Evolutionary conservation across 2,329 filamentous ascomycete genomes (phyloP).

Genomic region (Beauveria asiatica): DNA sequence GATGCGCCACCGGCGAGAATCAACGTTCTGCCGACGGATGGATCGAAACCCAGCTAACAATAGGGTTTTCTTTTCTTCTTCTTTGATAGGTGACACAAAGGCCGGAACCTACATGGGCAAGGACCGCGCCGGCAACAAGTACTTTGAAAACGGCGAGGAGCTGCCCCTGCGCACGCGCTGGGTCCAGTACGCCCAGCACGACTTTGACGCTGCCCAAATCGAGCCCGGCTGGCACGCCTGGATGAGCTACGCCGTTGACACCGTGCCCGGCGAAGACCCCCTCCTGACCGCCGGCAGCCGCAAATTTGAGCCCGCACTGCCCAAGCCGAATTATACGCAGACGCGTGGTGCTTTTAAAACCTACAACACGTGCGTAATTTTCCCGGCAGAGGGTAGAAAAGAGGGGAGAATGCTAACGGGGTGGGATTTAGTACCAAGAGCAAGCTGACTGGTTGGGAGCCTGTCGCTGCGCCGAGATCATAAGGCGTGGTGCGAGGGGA

Average conservation of each 20-base stretch:
- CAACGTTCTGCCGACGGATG: not conserved
- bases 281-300: constrained; percentile 59
- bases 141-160: constrained; percentile 91
- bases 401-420: constrained; percentile 16
- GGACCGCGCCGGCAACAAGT: constrained; percentile 96
- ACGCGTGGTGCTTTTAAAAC: constrained; percentile 78
- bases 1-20: not conserved
- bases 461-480: constrained; percentile 29
- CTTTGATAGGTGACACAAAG: constrained; percentile 79
- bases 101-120: constrained; percentile 74
- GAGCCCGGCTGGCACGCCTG: constrained; percentile 98
- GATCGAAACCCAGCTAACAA: not conserved
- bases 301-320: constrained; percentile 64
- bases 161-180: constrained; percentile 92
- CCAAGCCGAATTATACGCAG: constrained; percentile 67
- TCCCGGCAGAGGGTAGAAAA: not conserved
- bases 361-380: constrained; percentile 79
- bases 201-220: constrained; percentile 75
- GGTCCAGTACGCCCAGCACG: constrained; percentile 90
- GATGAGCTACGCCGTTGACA: constrained; percentile 90
- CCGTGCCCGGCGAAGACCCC: constrained; percentile 69
- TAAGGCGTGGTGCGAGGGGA: constrained; percentile 14
- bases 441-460: constrained; percentile 47
- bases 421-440: constrained; percentile 38
- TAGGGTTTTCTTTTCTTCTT: accelerated